A percentile compares a stretch with the other conserved stretches of the same genome.
phyloP scores from a whole-genome alignment of 169 alveolate genomes.

The Perkinsus chesapeaki region DNA sequence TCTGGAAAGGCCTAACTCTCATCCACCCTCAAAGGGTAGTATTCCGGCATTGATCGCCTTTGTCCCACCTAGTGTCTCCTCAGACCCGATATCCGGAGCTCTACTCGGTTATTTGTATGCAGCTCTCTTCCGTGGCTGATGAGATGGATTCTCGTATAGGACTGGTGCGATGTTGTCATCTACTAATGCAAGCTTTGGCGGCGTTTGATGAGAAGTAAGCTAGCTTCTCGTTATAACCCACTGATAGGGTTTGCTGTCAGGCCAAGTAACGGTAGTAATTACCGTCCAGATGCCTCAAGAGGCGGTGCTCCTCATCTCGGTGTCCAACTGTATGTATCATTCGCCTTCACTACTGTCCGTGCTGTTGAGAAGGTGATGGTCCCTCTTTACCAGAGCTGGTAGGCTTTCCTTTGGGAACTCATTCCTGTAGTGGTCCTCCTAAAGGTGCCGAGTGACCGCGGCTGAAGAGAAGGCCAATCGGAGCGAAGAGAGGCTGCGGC shows the following conservation, averaged over 20 bases:
- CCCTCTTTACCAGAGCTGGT: not conserved
- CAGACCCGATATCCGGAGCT: not conserved
- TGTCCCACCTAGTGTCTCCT: not conserved
- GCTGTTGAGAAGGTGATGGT: not conserved
- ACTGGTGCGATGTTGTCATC: not conserved
- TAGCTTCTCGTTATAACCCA: no score
- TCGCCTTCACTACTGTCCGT: not conserved
- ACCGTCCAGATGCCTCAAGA: not conserved
- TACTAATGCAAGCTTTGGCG: not conserved
- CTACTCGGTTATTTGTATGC: not conserved
- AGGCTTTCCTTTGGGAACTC: not conserved
- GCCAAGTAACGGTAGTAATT: not conserved
- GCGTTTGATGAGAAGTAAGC: not conserved
- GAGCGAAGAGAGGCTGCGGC: not conserved
- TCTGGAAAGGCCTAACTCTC: not conserved
- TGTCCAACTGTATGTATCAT: not conserved
- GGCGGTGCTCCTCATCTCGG: not conserved
- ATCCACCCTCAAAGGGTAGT: not conserved
- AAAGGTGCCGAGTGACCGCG: not conserved
- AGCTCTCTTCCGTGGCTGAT: not conserved
- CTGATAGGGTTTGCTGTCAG: no score
- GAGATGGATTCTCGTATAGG: not conserved
- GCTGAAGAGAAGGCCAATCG: not conserved
- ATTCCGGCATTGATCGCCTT: not conserved
- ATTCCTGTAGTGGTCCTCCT: not conserved